Evolutionary conservation across 1,284 basidiomycete species (phyloP).

Genomic region (Omphalotus olearius): DNA sequence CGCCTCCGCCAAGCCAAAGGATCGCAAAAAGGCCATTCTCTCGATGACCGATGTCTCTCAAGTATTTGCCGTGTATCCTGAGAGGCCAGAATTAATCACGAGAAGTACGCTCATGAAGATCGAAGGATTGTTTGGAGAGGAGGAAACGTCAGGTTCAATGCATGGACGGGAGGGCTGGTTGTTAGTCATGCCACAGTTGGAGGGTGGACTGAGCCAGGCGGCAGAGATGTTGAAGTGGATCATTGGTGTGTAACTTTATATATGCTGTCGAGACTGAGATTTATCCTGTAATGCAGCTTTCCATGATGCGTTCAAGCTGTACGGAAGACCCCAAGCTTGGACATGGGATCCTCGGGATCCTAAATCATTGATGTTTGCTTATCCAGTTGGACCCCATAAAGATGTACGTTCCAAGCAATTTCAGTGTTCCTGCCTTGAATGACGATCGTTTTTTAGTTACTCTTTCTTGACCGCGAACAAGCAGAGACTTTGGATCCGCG

Average conservation of each 20-base stretch:
- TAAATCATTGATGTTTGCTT: constrained; percentile 75
- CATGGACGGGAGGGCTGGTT: constrained; percentile 74
- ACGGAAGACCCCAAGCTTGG: constrained; percentile 81
- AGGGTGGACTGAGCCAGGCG: constrained; percentile 34
- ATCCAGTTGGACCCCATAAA: constrained; percentile 70
- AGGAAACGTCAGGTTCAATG: constrained; percentile 64
- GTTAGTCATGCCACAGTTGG: constrained; percentile 82
- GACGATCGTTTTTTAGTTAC: constrained; percentile 40
- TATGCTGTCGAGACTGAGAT: constrained; percentile 5
- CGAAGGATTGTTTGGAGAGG: constrained; percentile 77
- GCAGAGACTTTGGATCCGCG: constrained; percentile 79
- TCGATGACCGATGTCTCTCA: constrained; percentile 52
- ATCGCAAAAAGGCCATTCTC: constrained; percentile 63
- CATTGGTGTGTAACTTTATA: constrained; percentile 54
- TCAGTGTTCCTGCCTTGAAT: no score
- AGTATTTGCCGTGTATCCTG: constrained; percentile 90
- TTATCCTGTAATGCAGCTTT: constrained; percentile 44
- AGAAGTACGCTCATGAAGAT: constrained; percentile 87
- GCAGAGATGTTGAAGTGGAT: constrained; percentile 94
- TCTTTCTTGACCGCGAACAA: constrained; percentile 87
- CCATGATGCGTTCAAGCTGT: constrained; percentile 84
- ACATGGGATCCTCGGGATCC: constrained; percentile 85
- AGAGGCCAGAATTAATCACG: constrained; percentile 87
- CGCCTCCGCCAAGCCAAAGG: constrained; percentile 58
- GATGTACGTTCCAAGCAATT: constrained; percentile 42